Base-by-base conservation (phyloP, 2,329 filamentous ascomycete species). In the Hyphodiscus sp. region DNA sequence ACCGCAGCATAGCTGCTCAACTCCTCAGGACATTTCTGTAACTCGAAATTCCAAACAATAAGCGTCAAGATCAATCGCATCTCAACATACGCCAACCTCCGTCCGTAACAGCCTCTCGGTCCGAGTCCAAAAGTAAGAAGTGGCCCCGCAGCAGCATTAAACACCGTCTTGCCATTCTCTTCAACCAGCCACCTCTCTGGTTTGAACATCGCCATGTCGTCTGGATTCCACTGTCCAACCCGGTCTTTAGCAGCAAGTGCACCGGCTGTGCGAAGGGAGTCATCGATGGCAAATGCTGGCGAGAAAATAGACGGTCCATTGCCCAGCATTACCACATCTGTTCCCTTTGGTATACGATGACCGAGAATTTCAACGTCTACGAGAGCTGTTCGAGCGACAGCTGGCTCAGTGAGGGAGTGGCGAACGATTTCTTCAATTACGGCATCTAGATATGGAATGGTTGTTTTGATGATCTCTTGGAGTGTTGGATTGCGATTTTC, bases 91-190 rank as follows among this genome's bases (percentile, higher is more conserved):
- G 69, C 72, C 54, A 74, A 54, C 57, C 61, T 67, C 51, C 65
- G 66, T 0, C 73, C 72, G 47, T 68, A 74, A 50, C 73, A 75
- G 1, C 67, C 68, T 1, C 73, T 59, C 2, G 67, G 64, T 0
- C 73, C 73, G 6, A 65, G 45, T 0, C 70, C 69, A 57, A 74
- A 75, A 0, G 67, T 60, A 20, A 73, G 58, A 13, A 54, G 63
- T 0, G 71, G 72, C 0, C 71, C 71, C 0, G 71, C 69, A 45
- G 62, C 54, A 1, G 64, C 50, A 44, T 70, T 66, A 41, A 70
- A 72, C 16, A 61, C 61, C 44, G 53, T 53, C 1, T 41, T 26
- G 43, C 58, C 53, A 13, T 47, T 33, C 2, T 63, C 45, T 3
- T 44, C 41, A 9, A 44, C 19, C 5, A 44, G 63, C 71, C 71